Base-by-base conservation (phyloP, 805 yeast genomes). In the Tetrapisispora namnaoensis region DNA sequence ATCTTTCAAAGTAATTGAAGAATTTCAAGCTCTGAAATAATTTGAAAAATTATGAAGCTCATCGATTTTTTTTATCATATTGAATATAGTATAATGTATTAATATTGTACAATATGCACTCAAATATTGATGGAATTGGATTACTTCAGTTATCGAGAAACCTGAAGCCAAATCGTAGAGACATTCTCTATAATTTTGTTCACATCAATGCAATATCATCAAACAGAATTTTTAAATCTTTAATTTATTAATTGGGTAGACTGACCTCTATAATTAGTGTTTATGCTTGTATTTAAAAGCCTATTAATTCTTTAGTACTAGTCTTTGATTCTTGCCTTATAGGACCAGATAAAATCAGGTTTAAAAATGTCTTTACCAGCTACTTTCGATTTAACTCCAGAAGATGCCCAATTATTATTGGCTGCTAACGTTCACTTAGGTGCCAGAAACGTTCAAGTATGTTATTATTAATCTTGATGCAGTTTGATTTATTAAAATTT, bases 361-460 rank as follows among this genome's bases (percentile, higher is more conserved):
- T 41, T n/a, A 61, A 67, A 70, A 64, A 83, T 83, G 89, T 82
- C 89, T 70, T 78, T 82, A 75, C 90, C 91, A 74, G 87, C 86
- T 77, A 78, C 87, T 70, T 82, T 84, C 77, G 87, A 83, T 75
- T 83, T 86, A 76, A 88, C 96, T 75, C 88, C 89, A 76, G 96
- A 88, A 79, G 97, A 90, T 78, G 95, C 95, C 79, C 93, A 93
- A 82, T 86, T 91, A 74, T 82, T 93, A 77, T 84, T 93, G 79
- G 98, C 99, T 75, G 99, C 99, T 75, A 91, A 91, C 88, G 87
- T 83, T 70, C 99, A 93, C 82, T 85, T 93, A 75, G 99, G 99
- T 77, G 83, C 98, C 74, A 93, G 93, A 88, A 93, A 93, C 88
- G 95, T 91, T 75, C 97, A 90, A 81, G 95, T 86, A 83, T 77